Base-by-base conservation (phyloP, 139 green algal species). In the Chlorella vulgaris region DNA sequence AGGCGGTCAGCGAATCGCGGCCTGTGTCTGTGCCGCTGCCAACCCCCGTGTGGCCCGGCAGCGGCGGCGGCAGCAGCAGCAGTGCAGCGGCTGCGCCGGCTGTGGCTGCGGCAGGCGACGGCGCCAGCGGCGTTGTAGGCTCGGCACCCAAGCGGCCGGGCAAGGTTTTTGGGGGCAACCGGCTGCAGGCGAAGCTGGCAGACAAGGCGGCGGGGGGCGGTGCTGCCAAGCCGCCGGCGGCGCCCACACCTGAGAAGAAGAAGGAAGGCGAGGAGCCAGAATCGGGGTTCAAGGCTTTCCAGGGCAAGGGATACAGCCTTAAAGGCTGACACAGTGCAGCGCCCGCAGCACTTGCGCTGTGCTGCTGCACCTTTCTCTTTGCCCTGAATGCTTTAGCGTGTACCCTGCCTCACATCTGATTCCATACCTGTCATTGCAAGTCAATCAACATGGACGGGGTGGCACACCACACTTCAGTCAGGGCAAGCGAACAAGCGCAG, bases 1-100 rank as follows among this genome's bases (percentile, higher is more conserved):
- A 95, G 87, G 24, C 91, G 5, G 85, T 73, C 0, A 62, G 74
- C 4, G 51, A 79, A 36, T 83, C 82, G 5, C 38, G 33, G 2
- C 82, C 82, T 42, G 38, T 87, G 15, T 36, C 82, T 24, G 74
- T 87, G 43, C 82, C 82, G 1, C 47, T 75, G 35, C n/a, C 53
- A 1, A 40, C 40, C n/a, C 22, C 29, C 22, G 36, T 69, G 5
- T 47, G 35, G 31, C 33, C 43, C 0, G 24, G 42, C 42, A 35
- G n/a, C 38, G 5, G 4, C 33, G 3, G 29, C 21, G 66, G 50
- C 51, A 47, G 36, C 35, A 24, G 36, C 6, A 65, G 33, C 47
- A 74, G 51, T 1, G 71, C 71, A 15, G 51, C 71, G 53, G 71
- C 71, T 68, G 51, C 71, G 71, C 42, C 53, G 53, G 36, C 53